phyloP scores from a whole-genome alignment of 768 basidiomycete genomes.

The Clathrus columnatus region DNA sequence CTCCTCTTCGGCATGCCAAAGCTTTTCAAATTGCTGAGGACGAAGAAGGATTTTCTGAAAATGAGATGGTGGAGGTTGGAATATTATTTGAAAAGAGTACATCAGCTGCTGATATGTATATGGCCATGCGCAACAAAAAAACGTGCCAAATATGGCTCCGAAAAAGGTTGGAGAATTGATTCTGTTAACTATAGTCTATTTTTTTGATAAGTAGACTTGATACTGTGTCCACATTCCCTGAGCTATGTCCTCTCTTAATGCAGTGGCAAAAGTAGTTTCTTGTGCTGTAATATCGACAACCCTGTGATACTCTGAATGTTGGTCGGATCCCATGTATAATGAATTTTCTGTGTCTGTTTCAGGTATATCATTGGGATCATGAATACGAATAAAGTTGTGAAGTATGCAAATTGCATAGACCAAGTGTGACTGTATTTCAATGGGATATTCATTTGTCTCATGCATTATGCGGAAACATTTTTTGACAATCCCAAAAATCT shows the following conservation, averaged over 20 bases:
- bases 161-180: not conserved
- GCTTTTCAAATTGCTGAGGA: not conserved
- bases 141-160: not conserved
- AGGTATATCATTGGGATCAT: conserved; percentile 19
- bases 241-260: conserved; percentile 21
- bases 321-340: too few species aligned
- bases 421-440: conserved; percentile 23
- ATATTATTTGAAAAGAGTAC: not conserved
- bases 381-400: conserved; percentile 26
- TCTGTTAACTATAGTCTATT: not conserved
- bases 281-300: not conserved
- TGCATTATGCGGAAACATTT: conserved; percentile 16
- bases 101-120: not conserved
- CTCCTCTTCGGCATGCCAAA: not conserved
- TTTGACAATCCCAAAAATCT: conserved; percentile 32
- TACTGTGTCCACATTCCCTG: conserved; percentile 25
- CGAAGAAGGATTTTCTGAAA: not conserved
- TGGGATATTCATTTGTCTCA: conserved; percentile 8
- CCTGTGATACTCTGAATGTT: not conserved
- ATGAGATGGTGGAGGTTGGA: not conserved
- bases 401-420: conserved; percentile 20
- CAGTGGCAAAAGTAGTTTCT: conserved; percentile 13
- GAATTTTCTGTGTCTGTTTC: not conserved
- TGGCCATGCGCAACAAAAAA: not conserved
- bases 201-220: conserved; percentile 6